Evolutionary conservation across 164 flowering plant genomes (phyloP), one percentile per base, ranked within the genome.

Genomic region (Liquidambar formosana): DNA sequence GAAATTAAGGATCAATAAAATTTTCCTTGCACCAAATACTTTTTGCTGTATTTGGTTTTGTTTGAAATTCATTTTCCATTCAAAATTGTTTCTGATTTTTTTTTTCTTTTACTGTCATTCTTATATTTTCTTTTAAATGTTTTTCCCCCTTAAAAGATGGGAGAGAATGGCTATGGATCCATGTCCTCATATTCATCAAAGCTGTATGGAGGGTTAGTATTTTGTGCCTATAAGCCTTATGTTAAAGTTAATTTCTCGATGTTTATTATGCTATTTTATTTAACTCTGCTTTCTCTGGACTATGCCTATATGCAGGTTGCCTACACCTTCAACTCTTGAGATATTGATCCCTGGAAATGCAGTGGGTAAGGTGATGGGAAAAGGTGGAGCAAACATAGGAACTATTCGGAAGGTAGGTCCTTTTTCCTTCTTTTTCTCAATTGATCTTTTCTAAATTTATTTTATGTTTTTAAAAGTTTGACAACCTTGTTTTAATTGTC

Each of bases 291-390:
- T 41, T 57, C 33, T 62, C 8, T 66, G 3, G 0, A 15, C 26
- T 13, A 16, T 63, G 33, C 43, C 16, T 61, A 33, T 61, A 28
- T 70, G 69, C 83, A 92, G 97, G 47, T 78, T 88, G 83, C 74
- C 86, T 28, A 75, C 83, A 5, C 79, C 90, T 28, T 82, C 97
- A 22, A 61, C 83, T n/a, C 67, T 85, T 64, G 99, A 95, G 78
- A 83, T 95, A 76, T 52, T 88, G 72, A 77, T 95, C 62, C 98
- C 99, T 75, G 85, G 86, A 65, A 80, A 86, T 82, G 97, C 97
- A 49, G 84, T 91, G 18, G 89, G 96, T 57, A 95, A 87, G 79
- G 97, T 95, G 65, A 72, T 95, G 73, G 99, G 99, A 23, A 95
- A 83, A 82, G 89, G 90, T 68, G 98, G 99, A 47, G 81, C 89